Conservation (phyloP, 2,329 filamentous ascomycete species). For the Monosporascus sp. region DNA sequence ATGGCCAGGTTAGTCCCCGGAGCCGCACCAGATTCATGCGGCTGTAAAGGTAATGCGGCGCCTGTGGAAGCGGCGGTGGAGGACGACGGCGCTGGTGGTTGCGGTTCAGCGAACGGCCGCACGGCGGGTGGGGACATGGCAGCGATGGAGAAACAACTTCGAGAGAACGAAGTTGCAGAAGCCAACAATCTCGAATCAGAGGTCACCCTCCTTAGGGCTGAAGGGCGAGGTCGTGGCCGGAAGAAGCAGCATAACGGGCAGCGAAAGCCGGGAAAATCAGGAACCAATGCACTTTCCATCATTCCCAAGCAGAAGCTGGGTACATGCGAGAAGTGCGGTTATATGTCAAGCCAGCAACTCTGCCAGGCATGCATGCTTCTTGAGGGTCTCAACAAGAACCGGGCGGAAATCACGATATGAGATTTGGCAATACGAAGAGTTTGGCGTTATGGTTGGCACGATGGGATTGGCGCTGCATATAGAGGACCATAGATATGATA, state of each 20-base stretch:
- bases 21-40: conserved; percentile 43
- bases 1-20: conserved; percentile 83
- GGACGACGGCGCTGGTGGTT: conserved; percentile 65
- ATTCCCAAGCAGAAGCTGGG: conserved; percentile 68
- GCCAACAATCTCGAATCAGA: conserved; percentile 61
- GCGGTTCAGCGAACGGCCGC: conserved; percentile 65
- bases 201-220: conserved; percentile 39
- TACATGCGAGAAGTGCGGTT: conserved; percentile 82
- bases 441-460: conserved; percentile 1
- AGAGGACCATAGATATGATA: conserved; percentile 19
- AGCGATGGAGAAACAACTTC: conserved; percentile 70
- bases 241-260: conserved; percentile 33
- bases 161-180: conserved; percentile 56
- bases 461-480: conserved; percentile 3
- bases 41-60: conserved; percentile 39
- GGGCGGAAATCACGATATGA: conserved; percentile 53
- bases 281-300: conserved; percentile 21
- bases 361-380: conserved; percentile 92
- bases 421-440: background rate
- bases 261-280: conserved; percentile 9
- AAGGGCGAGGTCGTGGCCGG: conserved; percentile 29
- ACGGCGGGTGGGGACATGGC: conserved; percentile 73
- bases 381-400: conserved; percentile 83
- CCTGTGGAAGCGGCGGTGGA: conserved; percentile 21
- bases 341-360: conserved; percentile 88